Evolutionary conservation across 75 land plant species (phyloP), one percentile per base, ranked within the genome.

Genomic region (Larix kaempferi): DNA sequence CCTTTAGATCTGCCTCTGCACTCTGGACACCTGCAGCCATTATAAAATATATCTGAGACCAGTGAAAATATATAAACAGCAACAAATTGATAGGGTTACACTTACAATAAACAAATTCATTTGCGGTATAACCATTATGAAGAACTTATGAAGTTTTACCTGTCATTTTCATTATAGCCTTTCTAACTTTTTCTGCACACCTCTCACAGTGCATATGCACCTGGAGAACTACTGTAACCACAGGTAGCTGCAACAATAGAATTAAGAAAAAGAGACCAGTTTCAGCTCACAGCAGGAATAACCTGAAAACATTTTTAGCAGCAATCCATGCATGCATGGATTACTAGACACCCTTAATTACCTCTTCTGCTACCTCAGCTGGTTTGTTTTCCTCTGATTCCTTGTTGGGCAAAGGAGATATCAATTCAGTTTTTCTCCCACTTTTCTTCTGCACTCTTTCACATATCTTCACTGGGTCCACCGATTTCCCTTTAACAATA

Each of bases 171-270:
- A 76, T 56, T 3, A 90, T 80, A 4, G 79, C 55, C 71, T 75
- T 84, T 77, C 79, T 80, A 21, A 90, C 41, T 56, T 76, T 85
- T 78, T 87, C 84, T 13, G 89, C 89, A 74, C 92, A 90, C 10
- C 86, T 84, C 22, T 81, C 87, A 52, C 92, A 90, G 33, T 90
- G 89, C 89, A 90, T 85, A 23, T 80, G 62, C 44, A 90, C 81
- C 19, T 82, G 84, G 65, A 90, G 41, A 11, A 85, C 80, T 15
- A 82, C 89, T 21, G 86, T 83, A 29, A 83, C 73, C 22, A 77
- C 86, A 8, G 82, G 62, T 21, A 85, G 78, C 64, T 59, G 76
- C 59, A 75, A 73, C 39, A 49, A 37, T n/a, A 27, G 11, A 67
- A 7, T 7, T 11, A 62, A 62, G 26, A 62, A 62, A 62, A 8